These are phyloP conservation scores for Ramaria sp. DNA, from an alignment of 768 basidiomycete species.

Conservation along the genomic window DNA sequence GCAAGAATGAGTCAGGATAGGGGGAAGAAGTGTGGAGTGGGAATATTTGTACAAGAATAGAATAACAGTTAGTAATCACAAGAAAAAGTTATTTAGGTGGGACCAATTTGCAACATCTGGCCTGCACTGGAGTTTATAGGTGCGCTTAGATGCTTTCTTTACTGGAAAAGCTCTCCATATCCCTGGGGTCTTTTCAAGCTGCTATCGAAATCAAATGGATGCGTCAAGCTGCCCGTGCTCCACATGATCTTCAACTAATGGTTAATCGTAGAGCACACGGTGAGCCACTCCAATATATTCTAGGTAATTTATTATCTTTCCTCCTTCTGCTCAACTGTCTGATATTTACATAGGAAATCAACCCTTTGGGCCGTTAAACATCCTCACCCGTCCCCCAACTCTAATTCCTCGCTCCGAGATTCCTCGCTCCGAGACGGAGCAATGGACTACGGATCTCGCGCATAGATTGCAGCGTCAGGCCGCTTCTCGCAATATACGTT, in stretches of 20 bases:
- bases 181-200: slow-evolving; percentile 26
- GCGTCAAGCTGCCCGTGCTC: slow-evolving; percentile 19
- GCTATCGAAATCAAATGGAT: slow-evolving; percentile 41
- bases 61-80: too few species aligned
- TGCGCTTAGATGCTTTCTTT: not conserved
- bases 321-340: not conserved
- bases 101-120: not conserved
- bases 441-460: slow-evolving; percentile 61
- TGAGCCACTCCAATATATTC: slow-evolving; percentile 85
- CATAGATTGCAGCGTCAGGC: slow-evolving; percentile 27
- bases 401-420: slow-evolving; percentile 96
- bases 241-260: slow-evolving; percentile 23
- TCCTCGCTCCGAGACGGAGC: slow-evolving; percentile 89
- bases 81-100: too few species aligned
- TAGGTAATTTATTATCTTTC: slow-evolving; percentile 40
- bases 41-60: too few species aligned
- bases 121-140: not conserved
- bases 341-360: slow-evolving; percentile 47
- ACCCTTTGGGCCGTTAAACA: slow-evolving; percentile 76
- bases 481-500: slow-evolving; percentile 14
- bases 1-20: too few species aligned
- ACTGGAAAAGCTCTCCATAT: slow-evolving; percentile 17
- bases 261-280: slow-evolving; percentile 50
- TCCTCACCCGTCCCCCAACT: slow-evolving; percentile 64
- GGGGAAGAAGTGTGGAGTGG: too few species aligned